Evolutionary conservation across 441 rosid species (phyloP).

Genomic region (Syzygium malaccense): DNA sequence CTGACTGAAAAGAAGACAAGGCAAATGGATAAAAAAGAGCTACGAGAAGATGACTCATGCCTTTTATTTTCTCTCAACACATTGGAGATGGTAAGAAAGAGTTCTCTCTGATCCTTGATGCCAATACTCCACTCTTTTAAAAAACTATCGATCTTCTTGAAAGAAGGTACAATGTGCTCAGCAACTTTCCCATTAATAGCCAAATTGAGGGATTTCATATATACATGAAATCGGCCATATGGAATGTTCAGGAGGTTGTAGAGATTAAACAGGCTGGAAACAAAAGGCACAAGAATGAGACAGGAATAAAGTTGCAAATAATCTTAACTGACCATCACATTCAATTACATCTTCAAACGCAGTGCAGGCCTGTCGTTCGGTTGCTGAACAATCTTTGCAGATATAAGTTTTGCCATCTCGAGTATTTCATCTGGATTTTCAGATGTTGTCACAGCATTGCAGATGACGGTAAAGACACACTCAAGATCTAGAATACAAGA

Average conservation of each 20-base stretch:
- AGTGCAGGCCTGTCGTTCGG: constrained; percentile 82
- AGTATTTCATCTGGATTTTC: constrained; percentile 51
- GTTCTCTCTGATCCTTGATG: constrained; percentile 70
- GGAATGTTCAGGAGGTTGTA: constrained; percentile 77
- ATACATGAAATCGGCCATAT: constrained; percentile 71
- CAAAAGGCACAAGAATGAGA: constrained; percentile 3
- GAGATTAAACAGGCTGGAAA: constrained; percentile 87
- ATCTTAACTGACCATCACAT: not conserved
- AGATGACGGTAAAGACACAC: constrained; percentile 90
- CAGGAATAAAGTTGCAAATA: constrained; percentile 8
- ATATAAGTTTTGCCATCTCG: constrained; percentile 70
- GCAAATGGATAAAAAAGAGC: not conserved
- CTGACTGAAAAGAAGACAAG: not conserved
- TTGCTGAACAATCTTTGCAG: constrained; percentile 71
- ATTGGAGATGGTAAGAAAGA: constrained; percentile 68
- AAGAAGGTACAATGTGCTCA: constrained; percentile 65
- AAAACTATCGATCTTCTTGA: constrained; percentile 70
- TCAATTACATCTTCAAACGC: constrained; percentile 83
- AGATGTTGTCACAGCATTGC: constrained; percentile 72
- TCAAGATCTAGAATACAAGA: constrained; percentile 60
- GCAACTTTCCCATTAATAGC: constrained; percentile 77
- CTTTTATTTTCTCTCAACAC: constrained; percentile 76
- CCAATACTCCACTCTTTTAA: constrained; percentile 96
- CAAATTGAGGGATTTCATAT: constrained; percentile 67
- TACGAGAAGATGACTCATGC: constrained; percentile 15